Evolutionary conservation across 1,284 basidiomycete genomes (phyloP), one percentile per base, ranked within the genome.

Genomic region (Rhodotorula sp.): DNA sequence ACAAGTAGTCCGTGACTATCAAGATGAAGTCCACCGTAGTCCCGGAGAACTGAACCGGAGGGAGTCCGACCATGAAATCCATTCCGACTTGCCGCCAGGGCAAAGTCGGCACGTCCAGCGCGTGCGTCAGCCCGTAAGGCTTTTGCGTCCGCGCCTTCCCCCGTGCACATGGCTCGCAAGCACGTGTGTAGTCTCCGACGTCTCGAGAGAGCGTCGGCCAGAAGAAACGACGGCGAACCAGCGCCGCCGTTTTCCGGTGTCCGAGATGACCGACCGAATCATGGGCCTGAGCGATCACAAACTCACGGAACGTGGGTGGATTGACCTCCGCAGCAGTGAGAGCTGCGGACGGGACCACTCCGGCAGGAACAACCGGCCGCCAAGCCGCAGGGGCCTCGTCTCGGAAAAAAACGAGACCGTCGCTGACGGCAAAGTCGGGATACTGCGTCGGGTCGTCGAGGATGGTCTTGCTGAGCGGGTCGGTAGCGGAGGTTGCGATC

Each of bases 181-280:
- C 34, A 7, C 34, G 34, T 5, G 34, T 34, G 34, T 34, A 34
- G 5, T 34, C 34, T 4, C 7, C 7, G 34, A 34, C 34, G 7
- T 34, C 34, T 34, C 34, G 34, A 4, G 34, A 34, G 34, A 0
- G 70, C 65, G 2, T 34, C 57, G 77, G 71, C 83, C 83, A 84
- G 81, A 80, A 84, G 6, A 82, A 79, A 21, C 80, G 65, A 10
- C 79, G 77, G 14, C 79, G 58, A 10, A 83, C 69, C 59, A 78
- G 79, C 12, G 57, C 43, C 7, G 81, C 47, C 0, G 82, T 83
- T 68, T 83, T 83, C 2, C 28, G n/a, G 16, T 74, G 47, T 0
- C 82, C 81, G 0, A 82, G 69, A 68, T 84, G 81, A 0, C 69
- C 71, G 18, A 59, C 38, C 5, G 48, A 18, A 12, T 58, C 7